Percentiles rank a stretch among this genome's conserved stretches.
Conservation (phyloP, 2,329 filamentous ascomycete species). For the Aspergillus sp. region DNA sequence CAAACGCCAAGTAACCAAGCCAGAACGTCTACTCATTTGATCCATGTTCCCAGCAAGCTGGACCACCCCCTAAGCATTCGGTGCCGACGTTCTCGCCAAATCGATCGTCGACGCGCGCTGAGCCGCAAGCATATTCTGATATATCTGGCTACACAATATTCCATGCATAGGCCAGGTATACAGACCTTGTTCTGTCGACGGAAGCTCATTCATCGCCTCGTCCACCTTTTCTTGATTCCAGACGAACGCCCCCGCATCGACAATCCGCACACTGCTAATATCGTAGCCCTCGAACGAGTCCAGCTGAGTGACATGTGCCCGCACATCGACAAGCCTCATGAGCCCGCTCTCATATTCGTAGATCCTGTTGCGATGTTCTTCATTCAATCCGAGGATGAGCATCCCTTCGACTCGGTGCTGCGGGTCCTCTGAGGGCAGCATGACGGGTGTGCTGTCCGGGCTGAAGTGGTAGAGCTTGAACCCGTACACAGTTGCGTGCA, state of each 20-base stretch:
- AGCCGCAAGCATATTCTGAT: slow-evolving; percentile 17
- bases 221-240: slow-evolving; percentile 16
- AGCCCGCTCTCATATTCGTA: slow-evolving; percentile 27
- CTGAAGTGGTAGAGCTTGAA: slow-evolving; percentile 28
- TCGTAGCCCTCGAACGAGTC: slow-evolving; percentile 13
- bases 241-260: slow-evolving; percentile 31
- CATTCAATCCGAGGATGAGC: slow-evolving; percentile 29
- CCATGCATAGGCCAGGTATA: slow-evolving; percentile 21
- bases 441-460: slow-evolving; percentile 23
- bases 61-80: not conserved
- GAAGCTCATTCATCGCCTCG: not conserved
- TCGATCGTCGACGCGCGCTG: slow-evolving; percentile 14
- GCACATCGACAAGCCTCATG: slow-evolving; percentile 20
- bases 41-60: not conserved
- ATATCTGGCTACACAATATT: slow-evolving; percentile 20
- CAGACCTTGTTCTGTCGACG: slow-evolving; percentile 7
- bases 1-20: not conserved
- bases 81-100: not conserved
- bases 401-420: slow-evolving; percentile 28
- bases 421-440: slow-evolving; percentile 23
- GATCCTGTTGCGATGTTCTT: slow-evolving; percentile 26
- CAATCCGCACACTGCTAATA: slow-evolving; percentile 12
- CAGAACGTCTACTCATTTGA: not conserved
- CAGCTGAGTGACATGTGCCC: slow-evolving; percentile 24
- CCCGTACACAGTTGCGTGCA: slow-evolving; percentile 26